phyloP scores from a whole-genome alignment of 805 yeast genomes.

The Wickerhamomyces bovis region DNA sequence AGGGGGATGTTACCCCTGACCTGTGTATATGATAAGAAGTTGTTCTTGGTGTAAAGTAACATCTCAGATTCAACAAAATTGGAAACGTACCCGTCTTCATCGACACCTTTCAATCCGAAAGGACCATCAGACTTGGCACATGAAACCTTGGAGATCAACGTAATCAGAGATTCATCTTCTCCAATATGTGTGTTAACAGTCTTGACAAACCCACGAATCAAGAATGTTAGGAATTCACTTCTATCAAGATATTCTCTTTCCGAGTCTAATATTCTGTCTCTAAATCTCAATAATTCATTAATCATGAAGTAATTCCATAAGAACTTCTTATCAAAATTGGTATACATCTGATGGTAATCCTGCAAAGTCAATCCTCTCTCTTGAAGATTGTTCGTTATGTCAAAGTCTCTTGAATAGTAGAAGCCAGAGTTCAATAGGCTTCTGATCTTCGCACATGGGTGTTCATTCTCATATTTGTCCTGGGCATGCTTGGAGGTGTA shows the following conservation, averaged over 20 bases:
- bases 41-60: slow-evolving; percentile 45
- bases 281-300: slow-evolving; percentile 66
- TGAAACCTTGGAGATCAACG: slow-evolving; percentile 84
- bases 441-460: slow-evolving; percentile 75
- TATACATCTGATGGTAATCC: slow-evolving; percentile 30
- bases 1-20: slow-evolving; percentile 89
- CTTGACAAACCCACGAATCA: slow-evolving; percentile 88
- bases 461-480: slow-evolving; percentile 40
- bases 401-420: slow-evolving; percentile 86
- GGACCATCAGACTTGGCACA: slow-evolving; percentile 87
- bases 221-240: slow-evolving; percentile 70
- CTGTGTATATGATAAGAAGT: slow-evolving; percentile 71
- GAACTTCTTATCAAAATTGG: slow-evolving; percentile 63
- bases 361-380: slow-evolving; percentile 48
- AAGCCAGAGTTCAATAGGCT: slow-evolving; percentile 80
- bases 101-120: slow-evolving; percentile 81
- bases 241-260: slow-evolving; percentile 57
- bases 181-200: slow-evolving; percentile 36
- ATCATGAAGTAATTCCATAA: slow-evolving; percentile 91
- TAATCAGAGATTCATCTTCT: slow-evolving; percentile 36
- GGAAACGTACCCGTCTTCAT: slow-evolving; percentile 88
- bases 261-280: slow-evolving; percentile 56
- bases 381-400: slow-evolving; percentile 76
- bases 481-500: slow-evolving; percentile 17
- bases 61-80: slow-evolving; percentile 89